phyloP scores from a whole-genome alignment of 1,284 basidiomycete genomes.

The Meripilus lineatus region DNA sequence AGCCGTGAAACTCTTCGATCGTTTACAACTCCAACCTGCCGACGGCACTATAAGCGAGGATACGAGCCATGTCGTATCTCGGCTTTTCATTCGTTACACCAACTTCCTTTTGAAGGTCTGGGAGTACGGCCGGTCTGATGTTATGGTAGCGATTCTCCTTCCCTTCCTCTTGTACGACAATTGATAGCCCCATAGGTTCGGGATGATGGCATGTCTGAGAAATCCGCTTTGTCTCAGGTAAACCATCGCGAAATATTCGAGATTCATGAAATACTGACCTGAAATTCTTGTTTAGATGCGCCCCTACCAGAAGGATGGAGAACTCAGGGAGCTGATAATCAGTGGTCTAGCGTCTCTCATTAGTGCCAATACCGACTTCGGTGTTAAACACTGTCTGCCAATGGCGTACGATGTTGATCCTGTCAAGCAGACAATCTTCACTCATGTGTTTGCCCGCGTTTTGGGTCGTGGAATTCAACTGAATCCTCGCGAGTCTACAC shows the following conservation, averaged over 20 bases:
- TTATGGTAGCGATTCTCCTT: conserved; percentile 30
- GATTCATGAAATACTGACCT: conserved; percentile 1
- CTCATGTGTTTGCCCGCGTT: conserved; percentile 85
- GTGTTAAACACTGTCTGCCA: conserved; percentile 83
- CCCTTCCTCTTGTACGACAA: not conserved
- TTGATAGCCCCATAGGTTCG: conserved; percentile 26
- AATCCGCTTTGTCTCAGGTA: conserved; percentile 48
- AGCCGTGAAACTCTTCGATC: conserved; percentile 71
- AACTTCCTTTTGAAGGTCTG: conserved; percentile 60
- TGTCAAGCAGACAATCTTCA: conserved; percentile 76
- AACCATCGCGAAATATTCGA: conserved; percentile 7
- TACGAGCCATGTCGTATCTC: conserved; percentile 62
- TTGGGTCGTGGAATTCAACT: conserved; percentile 78
- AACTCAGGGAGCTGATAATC: conserved; percentile 69
- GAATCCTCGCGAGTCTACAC: conserved; percentile 51
- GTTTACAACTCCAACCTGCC: conserved; percentile 60
- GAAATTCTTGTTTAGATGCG: conserved; percentile 26
- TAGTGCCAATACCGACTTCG: conserved; percentile 82
- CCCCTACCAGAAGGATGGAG: conserved; percentile 47
- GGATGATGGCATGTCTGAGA: conserved; percentile 48
- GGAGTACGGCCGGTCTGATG: conserved; percentile 44
- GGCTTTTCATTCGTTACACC: conserved; percentile 77
- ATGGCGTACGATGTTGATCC: conserved; percentile 77
- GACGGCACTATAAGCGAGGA: conserved; percentile 61
- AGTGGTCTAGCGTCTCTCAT: conserved; percentile 79